These are phyloP conservation scores for Begonia peltatifolia DNA, from an alignment of 306 rosid genomes.

Conservation along the genomic window DNA sequence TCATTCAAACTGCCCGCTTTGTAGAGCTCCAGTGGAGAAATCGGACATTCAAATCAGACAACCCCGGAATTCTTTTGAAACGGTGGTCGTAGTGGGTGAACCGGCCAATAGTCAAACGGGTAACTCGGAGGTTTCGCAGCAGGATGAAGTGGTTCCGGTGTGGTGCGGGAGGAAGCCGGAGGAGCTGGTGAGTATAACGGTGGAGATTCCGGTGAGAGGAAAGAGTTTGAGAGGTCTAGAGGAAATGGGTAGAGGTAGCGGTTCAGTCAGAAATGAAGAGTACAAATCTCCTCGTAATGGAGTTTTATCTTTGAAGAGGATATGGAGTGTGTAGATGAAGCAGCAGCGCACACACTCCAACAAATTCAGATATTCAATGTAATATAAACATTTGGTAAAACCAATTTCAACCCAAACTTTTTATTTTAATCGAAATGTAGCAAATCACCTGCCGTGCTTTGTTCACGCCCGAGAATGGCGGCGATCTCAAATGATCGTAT, in stretches of 20 bases:
- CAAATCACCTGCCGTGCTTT: too few relatives aligned
- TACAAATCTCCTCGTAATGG: constrained; percentile 2
- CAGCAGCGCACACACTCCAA: too few relatives aligned
- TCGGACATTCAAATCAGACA: neutral
- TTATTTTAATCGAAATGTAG: too few relatives aligned
- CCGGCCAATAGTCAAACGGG: constrained; percentile 3
- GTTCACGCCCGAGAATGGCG: too few relatives aligned
- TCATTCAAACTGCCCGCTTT: constrained; percentile 45
- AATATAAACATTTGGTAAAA: too few relatives aligned
- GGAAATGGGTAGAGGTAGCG: neutral
- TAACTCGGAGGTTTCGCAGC: constrained; percentile 10
- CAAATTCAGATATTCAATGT: too few relatives aligned
- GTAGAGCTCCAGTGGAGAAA: constrained; percentile 18
- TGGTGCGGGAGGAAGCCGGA: constrained; percentile 21
- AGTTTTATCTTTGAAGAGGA: constrained; percentile 11
- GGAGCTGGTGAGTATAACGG: constrained; percentile 10
- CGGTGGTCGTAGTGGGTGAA: neutral
- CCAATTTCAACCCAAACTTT: too few relatives aligned
- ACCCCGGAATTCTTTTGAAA: neutral
- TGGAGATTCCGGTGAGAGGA: neutral
- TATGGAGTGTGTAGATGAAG: constrained; percentile 13
- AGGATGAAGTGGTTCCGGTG: constrained; percentile 2
- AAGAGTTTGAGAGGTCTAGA: neutral
- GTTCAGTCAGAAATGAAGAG: constrained; percentile 2
- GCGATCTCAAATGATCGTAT: too few relatives aligned